These are phyloP conservation scores for Bolboschoenus planiculmis DNA, from an alignment of 176 grass and related monocot species.

Conservation along the genomic window DNA sequence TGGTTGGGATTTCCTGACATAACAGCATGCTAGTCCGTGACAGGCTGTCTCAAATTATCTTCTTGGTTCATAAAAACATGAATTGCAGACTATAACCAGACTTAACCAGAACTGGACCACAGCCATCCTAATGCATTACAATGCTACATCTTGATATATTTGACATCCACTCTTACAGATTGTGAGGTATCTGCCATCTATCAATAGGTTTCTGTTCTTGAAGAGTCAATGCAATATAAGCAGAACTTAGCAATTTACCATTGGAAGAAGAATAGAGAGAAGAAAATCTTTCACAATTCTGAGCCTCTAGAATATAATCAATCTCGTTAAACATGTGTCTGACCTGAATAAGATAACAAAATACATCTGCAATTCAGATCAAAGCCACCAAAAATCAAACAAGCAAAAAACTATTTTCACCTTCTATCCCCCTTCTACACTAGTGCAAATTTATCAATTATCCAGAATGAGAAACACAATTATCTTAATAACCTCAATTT, in stretches of 20 bases:
- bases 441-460: neutral
- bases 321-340: constrained; percentile 99
- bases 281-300: constrained; percentile 90
- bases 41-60: neutral
- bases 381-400: neutral
- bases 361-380: neutral
- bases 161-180: neutral
- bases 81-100: neutral
- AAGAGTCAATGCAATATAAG: neutral
- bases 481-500: neutral
- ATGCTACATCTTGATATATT: neutral
- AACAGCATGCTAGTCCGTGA: neutral
- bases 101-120: neutral
- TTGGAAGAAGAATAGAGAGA: constrained; percentile 51
- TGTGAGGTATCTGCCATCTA: neutral
- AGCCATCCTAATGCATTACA: neutral
- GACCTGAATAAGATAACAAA: constrained; percentile 38
- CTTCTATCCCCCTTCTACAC: neutral
- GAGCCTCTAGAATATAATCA: constrained; percentile 78
- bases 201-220: neutral
- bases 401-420: neutral
- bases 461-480: neutral
- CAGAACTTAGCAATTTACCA: constrained; percentile 2
- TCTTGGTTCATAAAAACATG: neutral
- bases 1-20: neutral